Evolutionary conservation across 2,329 filamentous ascomycete genomes (phyloP).

Genomic region (Trichoderma afroharzianum): DNA sequence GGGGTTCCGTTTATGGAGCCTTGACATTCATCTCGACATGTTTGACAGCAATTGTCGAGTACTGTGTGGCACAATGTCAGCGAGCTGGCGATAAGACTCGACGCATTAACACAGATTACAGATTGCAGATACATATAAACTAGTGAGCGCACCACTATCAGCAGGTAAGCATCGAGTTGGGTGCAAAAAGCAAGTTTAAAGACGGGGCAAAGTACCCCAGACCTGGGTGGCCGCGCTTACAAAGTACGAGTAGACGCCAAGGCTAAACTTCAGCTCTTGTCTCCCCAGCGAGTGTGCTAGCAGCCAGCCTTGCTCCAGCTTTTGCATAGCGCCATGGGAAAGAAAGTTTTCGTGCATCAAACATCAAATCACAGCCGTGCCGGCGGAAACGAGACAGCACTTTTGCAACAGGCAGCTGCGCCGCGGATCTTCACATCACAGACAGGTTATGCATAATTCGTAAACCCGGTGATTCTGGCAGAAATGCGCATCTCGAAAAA

Average conservation of each 20-base stretch:
- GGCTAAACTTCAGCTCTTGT: constrained; percentile 1
- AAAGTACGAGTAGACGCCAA: background rate
- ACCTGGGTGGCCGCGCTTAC: constrained; percentile 7
- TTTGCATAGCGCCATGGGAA: background rate
- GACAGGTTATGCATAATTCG: background rate
- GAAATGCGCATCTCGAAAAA: constrained; percentile 4
- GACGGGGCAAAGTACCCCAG: background rate
- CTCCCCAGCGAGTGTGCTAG: background rate
- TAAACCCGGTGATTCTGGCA: constrained; percentile 3
- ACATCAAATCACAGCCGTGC: background rate
- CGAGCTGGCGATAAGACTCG: background rate
- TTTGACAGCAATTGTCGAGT: background rate
- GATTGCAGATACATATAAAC: background rate
- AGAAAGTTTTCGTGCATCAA: background rate
- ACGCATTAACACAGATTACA: background rate
- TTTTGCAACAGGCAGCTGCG: background rate
- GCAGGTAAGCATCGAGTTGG: background rate
- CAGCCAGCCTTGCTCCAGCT: background rate
- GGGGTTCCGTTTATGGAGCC: background rate
- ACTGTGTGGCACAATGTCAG: background rate
- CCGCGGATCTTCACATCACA: background rate
- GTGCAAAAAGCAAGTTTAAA: background rate
- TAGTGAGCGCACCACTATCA: background rate
- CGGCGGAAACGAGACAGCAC: background rate
- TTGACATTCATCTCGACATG: background rate